Evolutionary conservation across 495 filamentous ascomycete species (phyloP).

Genomic region (Aspergillus homomorphus): DNA sequence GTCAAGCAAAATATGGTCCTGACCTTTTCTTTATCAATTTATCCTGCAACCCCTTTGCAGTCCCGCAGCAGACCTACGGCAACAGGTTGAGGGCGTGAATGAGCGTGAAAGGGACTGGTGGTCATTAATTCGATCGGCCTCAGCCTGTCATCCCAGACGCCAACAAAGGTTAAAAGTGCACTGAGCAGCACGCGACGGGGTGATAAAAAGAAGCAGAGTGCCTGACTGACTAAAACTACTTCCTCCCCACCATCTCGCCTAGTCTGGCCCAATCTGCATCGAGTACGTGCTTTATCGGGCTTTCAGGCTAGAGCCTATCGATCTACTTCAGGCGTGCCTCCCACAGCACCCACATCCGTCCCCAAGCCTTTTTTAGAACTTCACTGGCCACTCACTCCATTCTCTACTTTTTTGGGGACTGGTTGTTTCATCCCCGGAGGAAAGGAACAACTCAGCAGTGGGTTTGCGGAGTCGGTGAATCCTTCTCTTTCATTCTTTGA

Average conservation of each 20-base stretch:
- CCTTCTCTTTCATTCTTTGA: not conserved
- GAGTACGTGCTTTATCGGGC: not conserved
- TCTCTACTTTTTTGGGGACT: not conserved
- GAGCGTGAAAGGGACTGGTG: not conserved
- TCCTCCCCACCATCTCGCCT: not conserved
- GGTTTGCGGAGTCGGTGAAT: not conserved
- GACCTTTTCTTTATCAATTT: conserved; percentile 4
- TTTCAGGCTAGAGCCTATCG: not conserved
- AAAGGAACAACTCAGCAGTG: not conserved
- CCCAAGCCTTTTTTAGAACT: not conserved
- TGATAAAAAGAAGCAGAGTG: not conserved
- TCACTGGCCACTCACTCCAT: not conserved
- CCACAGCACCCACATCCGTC: not conserved
- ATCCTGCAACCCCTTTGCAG: conserved; percentile 8
- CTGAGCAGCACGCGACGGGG: not conserved
- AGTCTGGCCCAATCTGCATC: not conserved
- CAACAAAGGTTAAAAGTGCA: conserved; percentile 4
- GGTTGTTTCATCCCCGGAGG: not conserved
- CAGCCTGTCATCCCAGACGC: conserved; percentile 9
- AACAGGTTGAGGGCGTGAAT: conserved; percentile 3
- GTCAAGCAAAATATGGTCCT: conserved; percentile 2
- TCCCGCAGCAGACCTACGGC: conserved; percentile 13
- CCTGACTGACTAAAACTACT: conserved; percentile 1
- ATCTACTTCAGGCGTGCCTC: too few relatives aligned
- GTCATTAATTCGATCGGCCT: not conserved